Conservation (phyloP, 306 rosid species). For the Quercus berberidifolia region DNA sequence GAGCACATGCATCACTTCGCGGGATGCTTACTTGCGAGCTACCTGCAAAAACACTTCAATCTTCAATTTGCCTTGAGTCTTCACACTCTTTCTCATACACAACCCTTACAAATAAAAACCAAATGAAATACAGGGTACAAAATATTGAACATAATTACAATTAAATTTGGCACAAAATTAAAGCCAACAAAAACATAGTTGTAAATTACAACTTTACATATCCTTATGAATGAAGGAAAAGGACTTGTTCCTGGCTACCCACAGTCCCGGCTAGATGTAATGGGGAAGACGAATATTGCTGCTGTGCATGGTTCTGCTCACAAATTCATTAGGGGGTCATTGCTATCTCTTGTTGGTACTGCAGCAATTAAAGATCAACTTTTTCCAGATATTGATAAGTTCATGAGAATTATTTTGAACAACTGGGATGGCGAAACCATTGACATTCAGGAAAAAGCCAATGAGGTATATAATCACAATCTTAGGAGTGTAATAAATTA, state of each 20-base stretch:
- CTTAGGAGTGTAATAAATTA: no score
- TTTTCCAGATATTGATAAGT: slow-evolving; percentile 47
- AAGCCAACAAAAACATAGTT: no score
- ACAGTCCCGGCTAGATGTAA: slow-evolving; percentile 59
- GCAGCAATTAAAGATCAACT: slow-evolving; percentile 44
- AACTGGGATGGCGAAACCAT: slow-evolving; percentile 52
- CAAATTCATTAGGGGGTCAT: slow-evolving; percentile 57
- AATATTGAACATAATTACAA: no score
- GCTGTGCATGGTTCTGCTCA: slow-evolving; percentile 71
- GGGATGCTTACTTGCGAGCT: no score
- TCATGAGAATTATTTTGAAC: slow-evolving; percentile 39
- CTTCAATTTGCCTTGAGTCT: no score
- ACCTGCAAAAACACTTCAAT: no score
- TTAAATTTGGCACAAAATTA: no score
- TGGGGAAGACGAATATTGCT: slow-evolving; percentile 64
- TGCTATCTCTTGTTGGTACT: slow-evolving; percentile 52
- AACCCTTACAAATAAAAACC: no score
- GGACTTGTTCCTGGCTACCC: slow-evolving; percentile 86
- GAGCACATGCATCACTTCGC: no score
- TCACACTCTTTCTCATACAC: no score
- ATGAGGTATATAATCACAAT: slow-evolving; percentile 34
- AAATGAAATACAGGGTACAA: no score
- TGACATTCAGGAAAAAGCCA: slow-evolving; percentile 70
- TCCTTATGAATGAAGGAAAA: slow-evolving; percentile 63
- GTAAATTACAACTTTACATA: no score